Evolutionary conservation across 2,329 filamentous ascomycete species (phyloP), one percentile per base, ranked within the genome.

Genomic region (Pezicula neosporulosa): DNA sequence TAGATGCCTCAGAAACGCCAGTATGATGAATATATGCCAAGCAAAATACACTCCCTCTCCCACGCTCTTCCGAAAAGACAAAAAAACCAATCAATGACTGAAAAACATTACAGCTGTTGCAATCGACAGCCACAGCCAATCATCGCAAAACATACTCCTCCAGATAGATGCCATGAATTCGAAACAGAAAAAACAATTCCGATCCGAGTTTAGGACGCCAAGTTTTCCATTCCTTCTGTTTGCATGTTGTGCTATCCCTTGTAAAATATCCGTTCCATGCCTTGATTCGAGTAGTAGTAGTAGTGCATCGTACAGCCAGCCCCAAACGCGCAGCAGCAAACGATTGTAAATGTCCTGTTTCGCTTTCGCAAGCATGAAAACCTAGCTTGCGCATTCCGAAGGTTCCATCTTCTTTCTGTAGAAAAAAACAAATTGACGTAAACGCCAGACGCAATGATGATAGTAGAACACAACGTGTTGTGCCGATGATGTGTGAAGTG

Each of bases 361-460:
- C 28, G 28, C 28, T 30, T 30, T 30, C 21, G 55, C 60, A 63
- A 59, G 61, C 59, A 53, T 59, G 54, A 30, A 30, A 5, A 30
- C 28, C 61, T 60, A 62, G 59, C 61, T 62, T 64, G 60, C 59
- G 57, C 42, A 61, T 58, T 53, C 56, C 46, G 46, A 55, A 44
- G 21, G 51, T 55, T 55, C 56, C 28, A 30, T 30, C 28, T 30
- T 12, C 28, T 21, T 21, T 30, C 28, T 30, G 28, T 30, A 9
- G 10, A 30, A 30, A 30, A 30, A 30, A 21, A 21, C 21, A 21
- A 21, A 56, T 58, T 51, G 54, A 52, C 51, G 38, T 51, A 9
- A 52, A 60, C 61, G 59, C 61, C 61, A 53, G 49, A 56, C 55
- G 56, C 47, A 61, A 62, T 44, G 42, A 64, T 57, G 56, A 62